These are phyloP conservation scores for Cucurbita ficifolia DNA, from an alignment of 306 rosid species.

Conservation along the genomic window DNA sequence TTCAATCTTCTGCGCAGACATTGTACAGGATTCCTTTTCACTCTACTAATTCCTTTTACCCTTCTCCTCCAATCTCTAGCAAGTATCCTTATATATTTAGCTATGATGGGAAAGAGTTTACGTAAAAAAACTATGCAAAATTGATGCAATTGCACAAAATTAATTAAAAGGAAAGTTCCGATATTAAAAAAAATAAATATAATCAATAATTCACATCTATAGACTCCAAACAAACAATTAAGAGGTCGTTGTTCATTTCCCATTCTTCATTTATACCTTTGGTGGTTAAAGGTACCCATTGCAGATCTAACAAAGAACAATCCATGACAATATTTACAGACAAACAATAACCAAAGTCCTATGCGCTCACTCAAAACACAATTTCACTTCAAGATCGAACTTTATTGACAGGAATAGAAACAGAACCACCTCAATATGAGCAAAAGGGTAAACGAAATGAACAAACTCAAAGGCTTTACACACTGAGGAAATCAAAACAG, in stretches of 20 bases:
- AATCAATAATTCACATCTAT: background rate
- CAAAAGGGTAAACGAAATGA: background rate
- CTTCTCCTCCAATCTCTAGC: slow-evolving; percentile 2
- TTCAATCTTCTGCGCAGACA: slow-evolving; percentile 81
- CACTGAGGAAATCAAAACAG: background rate
- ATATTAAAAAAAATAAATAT: background rate
- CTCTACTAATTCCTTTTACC: background rate
- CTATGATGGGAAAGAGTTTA: background rate
- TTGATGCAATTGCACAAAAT: background rate
- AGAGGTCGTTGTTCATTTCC: background rate
- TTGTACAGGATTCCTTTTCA: slow-evolving; percentile 8
- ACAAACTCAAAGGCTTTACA: background rate
- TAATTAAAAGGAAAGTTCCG: background rate
- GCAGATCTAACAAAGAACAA: background rate
- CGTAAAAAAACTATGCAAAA: background rate
- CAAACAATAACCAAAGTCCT: background rate
- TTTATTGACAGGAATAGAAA: background rate
- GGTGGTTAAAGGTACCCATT: background rate
- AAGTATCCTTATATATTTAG: background rate
- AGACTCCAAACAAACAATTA: background rate
- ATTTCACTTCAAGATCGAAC: background rate
- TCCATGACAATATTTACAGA: background rate
- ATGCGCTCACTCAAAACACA: background rate
- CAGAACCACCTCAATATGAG: background rate
- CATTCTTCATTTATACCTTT: background rate